Conservation (phyloP, 805 yeast species). For the Candida montana region DNA sequence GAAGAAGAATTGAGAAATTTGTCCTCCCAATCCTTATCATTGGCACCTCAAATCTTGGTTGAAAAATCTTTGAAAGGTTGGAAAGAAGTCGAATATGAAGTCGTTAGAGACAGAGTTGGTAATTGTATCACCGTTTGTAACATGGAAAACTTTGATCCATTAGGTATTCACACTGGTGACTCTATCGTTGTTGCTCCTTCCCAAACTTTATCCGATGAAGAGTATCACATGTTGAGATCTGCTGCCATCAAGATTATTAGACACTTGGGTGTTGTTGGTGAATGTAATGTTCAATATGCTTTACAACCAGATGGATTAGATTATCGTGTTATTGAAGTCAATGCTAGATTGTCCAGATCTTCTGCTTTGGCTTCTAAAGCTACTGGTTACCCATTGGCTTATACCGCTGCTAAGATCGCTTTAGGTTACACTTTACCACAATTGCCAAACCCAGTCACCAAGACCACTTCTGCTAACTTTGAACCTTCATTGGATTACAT, state of each 20-base stretch:
- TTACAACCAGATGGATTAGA: constrained; percentile 94
- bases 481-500: constrained; percentile 96
- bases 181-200: constrained; percentile 99
- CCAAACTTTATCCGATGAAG: constrained; percentile 94
- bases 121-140: constrained; percentile 98
- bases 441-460: constrained; percentile 93
- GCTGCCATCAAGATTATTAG: constrained; percentile 97
- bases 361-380: constrained; percentile 98
- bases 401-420: constrained; percentile 97
- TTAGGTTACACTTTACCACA: constrained; percentile 93
- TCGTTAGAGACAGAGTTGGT: constrained; percentile 91
- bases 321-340: constrained; percentile 94
- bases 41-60: constrained; percentile 92
- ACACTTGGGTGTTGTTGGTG: constrained; percentile 98
- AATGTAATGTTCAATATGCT: constrained; percentile 97
- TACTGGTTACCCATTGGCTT: constrained; percentile 97
- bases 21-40: constrained; percentile 81
- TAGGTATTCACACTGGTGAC: constrained; percentile 98
- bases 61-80: constrained; percentile 97
- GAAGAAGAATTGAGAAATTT: constrained; percentile 78
- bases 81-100: constrained; percentile 99
- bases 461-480: constrained; percentile 91
- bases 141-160: constrained; percentile 98
- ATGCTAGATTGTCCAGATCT: constrained; percentile 94
- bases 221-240: constrained; percentile 94